Base-by-base conservation (phyloP, 352 stramenopile species). In the Aphanomyces euteiches region DNA sequence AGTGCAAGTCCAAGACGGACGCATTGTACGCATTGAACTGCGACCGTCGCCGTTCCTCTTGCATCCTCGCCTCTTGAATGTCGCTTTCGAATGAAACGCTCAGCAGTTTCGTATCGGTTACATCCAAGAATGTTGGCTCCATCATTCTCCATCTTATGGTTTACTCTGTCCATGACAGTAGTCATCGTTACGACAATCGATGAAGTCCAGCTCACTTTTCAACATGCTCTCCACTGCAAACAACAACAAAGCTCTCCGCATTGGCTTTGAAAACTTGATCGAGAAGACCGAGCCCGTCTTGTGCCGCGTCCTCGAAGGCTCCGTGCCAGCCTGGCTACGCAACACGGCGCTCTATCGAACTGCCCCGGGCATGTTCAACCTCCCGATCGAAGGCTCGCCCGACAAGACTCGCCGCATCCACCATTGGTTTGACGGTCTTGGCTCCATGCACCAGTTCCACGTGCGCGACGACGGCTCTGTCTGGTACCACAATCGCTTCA, bases 1-100 rank as follows among this genome's bases (percentile, higher is more conserved):
- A 39, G n/a, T 58, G 50, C n/a, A 58, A 19, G n/a, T 58, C 50
- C 50, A 58, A 38, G 50, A 58, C n/a, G 8, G 50, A 38, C 8
- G 50, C 50, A 19, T 58, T 58, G 50, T 58, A 58, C 50, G n/a
- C 28, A 58, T 58, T 58, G 50, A 58, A 58, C 50, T n/a, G 37
- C 50, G 37, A 38, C 50, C 37, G 50, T 19, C 50, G 50, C 8
- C 50, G 50, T n/a, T 58, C n/a, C 50, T n/a, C 28, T 19, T 1
- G 13, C 45, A 53, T 53, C 13, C 45, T 53, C n/a, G 13, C 45
- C 45, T 28, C 28, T n/a, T n/a, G 28, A 28, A 2, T 28, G 28
- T 28, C 28, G 28, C 28, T 2, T 28, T 28, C 28, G 28, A 28
- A 28, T 53, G 45, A 53, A 53, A 53, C 45, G 45, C 45, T 53